Percentiles rank a stretch among this genome's conserved stretches.
Evolutionary conservation across 2,329 filamentous ascomycete species (phyloP).

Genomic region (Colletotrichum falcatum): DNA sequence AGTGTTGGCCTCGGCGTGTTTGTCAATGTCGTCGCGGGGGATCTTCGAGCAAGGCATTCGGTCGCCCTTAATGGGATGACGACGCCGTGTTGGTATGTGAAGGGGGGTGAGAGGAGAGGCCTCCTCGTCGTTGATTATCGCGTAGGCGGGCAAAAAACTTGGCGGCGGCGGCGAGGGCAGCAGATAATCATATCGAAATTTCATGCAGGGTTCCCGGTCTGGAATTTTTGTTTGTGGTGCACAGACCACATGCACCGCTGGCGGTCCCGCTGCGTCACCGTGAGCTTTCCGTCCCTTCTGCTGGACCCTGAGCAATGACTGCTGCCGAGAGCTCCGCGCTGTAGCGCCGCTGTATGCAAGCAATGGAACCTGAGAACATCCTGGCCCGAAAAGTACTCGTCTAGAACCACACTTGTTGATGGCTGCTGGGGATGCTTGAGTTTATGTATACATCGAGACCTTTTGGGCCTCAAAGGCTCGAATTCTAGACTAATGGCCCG

Average conservation of each 20-base stretch:
- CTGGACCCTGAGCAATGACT: slow-evolving; percentile 3
- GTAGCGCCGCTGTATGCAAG: background rate
- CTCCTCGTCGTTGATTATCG: slow-evolving; percentile 33
- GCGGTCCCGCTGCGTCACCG: slow-evolving; percentile 36
- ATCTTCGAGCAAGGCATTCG: slow-evolving; percentile 4
- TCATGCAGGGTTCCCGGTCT: slow-evolving; percentile 35
- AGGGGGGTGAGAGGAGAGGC: slow-evolving; percentile 6
- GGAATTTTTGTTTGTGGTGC: slow-evolving; percentile 38
- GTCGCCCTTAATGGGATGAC: slow-evolving; percentile 4
- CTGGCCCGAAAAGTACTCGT: background rate
- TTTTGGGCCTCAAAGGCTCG: background rate
- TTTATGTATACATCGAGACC: background rate
- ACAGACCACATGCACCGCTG: slow-evolving; percentile 23
- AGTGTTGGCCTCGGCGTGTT: slow-evolving; percentile 15
- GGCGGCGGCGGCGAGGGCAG: slow-evolving; percentile 39
- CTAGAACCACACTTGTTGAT: background rate
- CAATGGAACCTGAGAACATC: background rate
- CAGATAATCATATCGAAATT: slow-evolving; percentile 37
- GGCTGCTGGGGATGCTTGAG: background rate
- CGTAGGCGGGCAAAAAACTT: slow-evolving; percentile 33
- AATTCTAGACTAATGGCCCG: background rate
- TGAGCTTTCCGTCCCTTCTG: slow-evolving; percentile 9
- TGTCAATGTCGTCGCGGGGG: slow-evolving; percentile 1
- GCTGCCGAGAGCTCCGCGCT: slow-evolving; percentile 14
- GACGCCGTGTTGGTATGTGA: background rate